Conservation (phyloP, 2,329 filamentous ascomycete species). For the Esteya vermicola region DNA sequence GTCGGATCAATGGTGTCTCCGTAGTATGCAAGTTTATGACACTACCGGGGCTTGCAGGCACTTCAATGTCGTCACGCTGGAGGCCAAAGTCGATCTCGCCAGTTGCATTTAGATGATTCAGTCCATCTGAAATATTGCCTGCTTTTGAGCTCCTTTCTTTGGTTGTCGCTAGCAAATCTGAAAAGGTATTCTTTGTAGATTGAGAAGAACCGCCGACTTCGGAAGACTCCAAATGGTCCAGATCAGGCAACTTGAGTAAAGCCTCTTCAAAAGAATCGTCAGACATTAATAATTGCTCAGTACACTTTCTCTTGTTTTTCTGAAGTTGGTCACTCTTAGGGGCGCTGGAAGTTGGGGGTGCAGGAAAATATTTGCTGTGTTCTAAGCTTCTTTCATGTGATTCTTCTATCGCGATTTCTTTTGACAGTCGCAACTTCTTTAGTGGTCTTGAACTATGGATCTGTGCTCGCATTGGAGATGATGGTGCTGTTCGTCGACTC, state of each 20-base stretch:
- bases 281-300: constrained; percentile 33
- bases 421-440: constrained; percentile 43
- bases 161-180: too few species aligned
- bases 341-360: constrained; percentile 9
- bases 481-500: too few species aligned
- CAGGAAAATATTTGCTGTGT: constrained; percentile 41
- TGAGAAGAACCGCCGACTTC: constrained; percentile 13
- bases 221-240: constrained; percentile 31
- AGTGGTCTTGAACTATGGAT: constrained; percentile 23
- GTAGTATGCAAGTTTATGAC: neutral
- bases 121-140: too few species aligned
- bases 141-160: too few species aligned
- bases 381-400: constrained; percentile 15
- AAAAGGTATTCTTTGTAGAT: too few species aligned
- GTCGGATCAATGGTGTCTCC: constrained; percentile 3
- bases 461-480: neutral
- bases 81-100: too few species aligned
- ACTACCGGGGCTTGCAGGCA: constrained; percentile 6
- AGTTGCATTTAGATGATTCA: too few species aligned
- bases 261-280: constrained; percentile 45
- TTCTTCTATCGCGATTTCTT: constrained; percentile 20
- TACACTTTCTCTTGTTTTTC: constrained; percentile 11
- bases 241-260: constrained; percentile 34
- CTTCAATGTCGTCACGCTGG: constrained; percentile 8
- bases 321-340: too few species aligned